These are phyloP conservation scores for Eucalyptus coolabah DNA, from an alignment of 345 rosid species.

Conservation along the genomic window DNA sequence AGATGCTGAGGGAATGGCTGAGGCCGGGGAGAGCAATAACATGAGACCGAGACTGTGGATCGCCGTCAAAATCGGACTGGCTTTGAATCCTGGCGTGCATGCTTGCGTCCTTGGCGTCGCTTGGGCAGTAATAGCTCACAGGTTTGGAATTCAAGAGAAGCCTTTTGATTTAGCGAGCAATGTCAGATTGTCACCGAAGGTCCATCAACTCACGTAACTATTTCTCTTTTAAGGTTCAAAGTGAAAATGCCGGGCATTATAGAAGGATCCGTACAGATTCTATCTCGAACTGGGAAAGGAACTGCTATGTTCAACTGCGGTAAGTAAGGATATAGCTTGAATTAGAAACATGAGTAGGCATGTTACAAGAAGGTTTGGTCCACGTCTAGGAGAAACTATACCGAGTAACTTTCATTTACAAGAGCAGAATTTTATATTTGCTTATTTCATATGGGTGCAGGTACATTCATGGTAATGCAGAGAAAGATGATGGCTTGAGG, in stretches of 20 bases:
- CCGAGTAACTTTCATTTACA: background rate
- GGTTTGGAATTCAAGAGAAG: background rate
- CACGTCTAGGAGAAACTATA: background rate
- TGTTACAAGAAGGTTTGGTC: background rate
- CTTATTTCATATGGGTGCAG: slow-evolving; percentile 8
- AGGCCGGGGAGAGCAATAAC: background rate
- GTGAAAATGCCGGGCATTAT: slow-evolving; percentile 64
- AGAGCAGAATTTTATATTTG: background rate
- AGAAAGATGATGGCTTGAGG: slow-evolving; percentile 64
- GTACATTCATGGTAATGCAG: slow-evolving; percentile 83
- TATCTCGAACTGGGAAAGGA: slow-evolving; percentile 80
- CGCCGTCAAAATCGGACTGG: slow-evolving; percentile 29
- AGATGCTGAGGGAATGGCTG: slow-evolving; percentile 14
- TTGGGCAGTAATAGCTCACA: slow-evolving; percentile 22
- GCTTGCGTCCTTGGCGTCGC: slow-evolving; percentile 23
- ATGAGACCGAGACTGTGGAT: slow-evolving; percentile 20
- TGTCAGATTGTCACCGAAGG: background rate
- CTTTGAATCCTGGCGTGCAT: slow-evolving; percentile 16
- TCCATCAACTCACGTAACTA: background rate
- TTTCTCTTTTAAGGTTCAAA: slow-evolving; percentile 37
- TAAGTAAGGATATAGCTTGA: slow-evolving; percentile 1
- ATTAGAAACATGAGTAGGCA: background rate
- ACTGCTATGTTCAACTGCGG: slow-evolving; percentile 93
- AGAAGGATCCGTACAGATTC: slow-evolving; percentile 60
- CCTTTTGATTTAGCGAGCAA: background rate